phyloP scores from a whole-genome alignment of 1,284 basidiomycete genomes.

The Ceratobasidium sp. region DNA sequence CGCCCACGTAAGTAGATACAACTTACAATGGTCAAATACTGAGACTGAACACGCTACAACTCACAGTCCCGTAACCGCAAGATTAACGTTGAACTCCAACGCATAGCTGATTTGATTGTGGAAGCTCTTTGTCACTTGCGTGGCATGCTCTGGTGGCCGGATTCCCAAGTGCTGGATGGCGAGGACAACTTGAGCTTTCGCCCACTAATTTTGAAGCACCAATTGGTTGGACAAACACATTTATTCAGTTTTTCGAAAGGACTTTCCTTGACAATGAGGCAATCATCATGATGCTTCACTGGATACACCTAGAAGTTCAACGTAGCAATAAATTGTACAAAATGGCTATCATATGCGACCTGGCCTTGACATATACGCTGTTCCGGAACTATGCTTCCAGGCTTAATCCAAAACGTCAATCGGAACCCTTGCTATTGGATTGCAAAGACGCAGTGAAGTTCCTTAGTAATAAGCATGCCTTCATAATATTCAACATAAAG shows the following conservation, averaged over 20 bases:
- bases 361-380: neutral
- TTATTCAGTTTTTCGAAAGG: neutral
- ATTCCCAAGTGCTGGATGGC: neutral
- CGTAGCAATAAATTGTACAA: neutral
- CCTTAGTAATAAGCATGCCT: neutral
- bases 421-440: no score
- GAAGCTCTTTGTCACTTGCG: neutral
- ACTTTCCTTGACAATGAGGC: neutral
- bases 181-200: no score
- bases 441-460: no score
- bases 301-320: neutral
- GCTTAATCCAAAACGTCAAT: no score
- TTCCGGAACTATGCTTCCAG: no score
- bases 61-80: neutral
- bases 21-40: no score
- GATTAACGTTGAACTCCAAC: neutral
- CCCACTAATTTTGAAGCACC: neutral
- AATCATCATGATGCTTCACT: constrained; percentile 7
- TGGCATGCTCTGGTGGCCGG: neutral
- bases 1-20: no score
- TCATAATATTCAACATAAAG: neutral
- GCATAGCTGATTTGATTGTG: neutral
- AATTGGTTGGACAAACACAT: neutral
- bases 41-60: no score
- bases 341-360: neutral